Base-by-base conservation (phyloP, 2,329 filamentous ascomycete genomes). In the Colletotrichum liriopes region DNA sequence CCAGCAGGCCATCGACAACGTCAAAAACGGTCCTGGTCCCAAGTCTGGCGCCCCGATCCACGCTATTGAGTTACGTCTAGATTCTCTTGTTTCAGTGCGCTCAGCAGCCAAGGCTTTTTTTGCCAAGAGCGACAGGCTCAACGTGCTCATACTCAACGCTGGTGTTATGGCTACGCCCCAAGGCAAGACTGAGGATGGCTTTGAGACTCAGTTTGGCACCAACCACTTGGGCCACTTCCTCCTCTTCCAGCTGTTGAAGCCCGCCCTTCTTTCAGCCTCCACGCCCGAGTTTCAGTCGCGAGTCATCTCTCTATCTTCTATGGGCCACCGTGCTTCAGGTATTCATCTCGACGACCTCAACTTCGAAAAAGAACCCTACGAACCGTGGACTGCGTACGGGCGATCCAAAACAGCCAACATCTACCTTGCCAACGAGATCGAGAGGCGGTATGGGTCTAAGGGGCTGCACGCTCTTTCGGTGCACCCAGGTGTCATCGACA, bases 181-280 rank as follows among this genome's bases (percentile, higher is more conserved):
- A 11, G 39, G 71, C 16, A 32, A 71, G 16, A 76, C 74, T 12
- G 43, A 71, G 14, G 75, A 77, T 29, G 78, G 78, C 0, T 73
- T 75, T 18, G 78, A 78, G 74, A 76, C 77, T 0, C 87, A 90
- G 67, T 85, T 90, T 67, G 87, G 82, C 47, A 85, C 82, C 2
- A 89, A 90, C 75, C 82, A 90, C 74, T 78, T 91, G 0, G 82
- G 79, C 11, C 86, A 89, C 73, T 90, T 90, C 79, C 81, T 89
- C 0, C 81, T 90, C 29, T 86, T 88, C 74, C 80, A 87, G 20
- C 81, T 88, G 0, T 79, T 90, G 26, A 85, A 85, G 47, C 77
- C 81, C 0, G 76, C 82, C 0, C 76, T 90, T 1, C 77, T 88
- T 0, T 74, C 79, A 0, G 80, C 81, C 1, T 49, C 45, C 14